phyloP scores from a whole-genome alignment of 2,329 filamentous ascomycete genomes.

The Coniochaeta sp. region DNA sequence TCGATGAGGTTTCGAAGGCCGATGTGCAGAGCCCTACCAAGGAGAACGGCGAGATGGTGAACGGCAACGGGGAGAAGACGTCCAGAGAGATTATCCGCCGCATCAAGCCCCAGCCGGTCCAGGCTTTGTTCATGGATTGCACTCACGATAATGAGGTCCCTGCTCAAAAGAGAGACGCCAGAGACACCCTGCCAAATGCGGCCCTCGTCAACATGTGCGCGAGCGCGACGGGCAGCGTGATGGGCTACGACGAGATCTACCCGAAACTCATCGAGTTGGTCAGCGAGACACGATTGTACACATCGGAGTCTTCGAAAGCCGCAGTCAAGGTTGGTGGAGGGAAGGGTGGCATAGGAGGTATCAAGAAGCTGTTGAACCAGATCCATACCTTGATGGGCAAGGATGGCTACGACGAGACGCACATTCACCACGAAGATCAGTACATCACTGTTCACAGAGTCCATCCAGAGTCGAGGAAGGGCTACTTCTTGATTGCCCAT shows the following conservation, averaged over 20 bases:
- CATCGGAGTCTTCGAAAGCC: constrained; percentile 61
- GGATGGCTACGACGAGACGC: constrained; percentile 89
- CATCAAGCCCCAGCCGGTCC: constrained; percentile 82
- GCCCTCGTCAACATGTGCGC: constrained; percentile 94
- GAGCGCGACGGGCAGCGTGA: constrained; percentile 89
- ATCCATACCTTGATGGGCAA: constrained; percentile 95
- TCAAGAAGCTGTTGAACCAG: constrained; percentile 90
- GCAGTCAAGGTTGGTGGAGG: constrained; percentile 58
- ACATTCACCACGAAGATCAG: constrained; percentile 92
- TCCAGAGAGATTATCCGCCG: constrained; percentile 62
- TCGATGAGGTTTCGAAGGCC: constrained; percentile 71
- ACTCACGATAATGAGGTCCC: constrained; percentile 98
- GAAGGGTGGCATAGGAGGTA: constrained; percentile 77
- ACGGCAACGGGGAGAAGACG: constrained; percentile 21
- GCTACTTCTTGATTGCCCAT: constrained; percentile 92
- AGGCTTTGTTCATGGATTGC: constrained; percentile 97
- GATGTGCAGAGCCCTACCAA: constrained; percentile 27
- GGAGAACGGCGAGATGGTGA: constrained; percentile 18
- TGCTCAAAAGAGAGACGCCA: constrained; percentile 87
- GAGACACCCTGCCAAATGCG: constrained; percentile 89
- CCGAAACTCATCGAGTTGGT: constrained; percentile 90
- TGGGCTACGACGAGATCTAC: constrained; percentile 97
- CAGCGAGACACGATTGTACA: constrained; percentile 77
- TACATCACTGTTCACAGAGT: constrained; percentile 95
- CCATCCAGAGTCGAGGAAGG: constrained; percentile 84